phyloP scores from a whole-genome alignment of 1,284 basidiomycete species.

The Trichosporon ovoides region DNA sequence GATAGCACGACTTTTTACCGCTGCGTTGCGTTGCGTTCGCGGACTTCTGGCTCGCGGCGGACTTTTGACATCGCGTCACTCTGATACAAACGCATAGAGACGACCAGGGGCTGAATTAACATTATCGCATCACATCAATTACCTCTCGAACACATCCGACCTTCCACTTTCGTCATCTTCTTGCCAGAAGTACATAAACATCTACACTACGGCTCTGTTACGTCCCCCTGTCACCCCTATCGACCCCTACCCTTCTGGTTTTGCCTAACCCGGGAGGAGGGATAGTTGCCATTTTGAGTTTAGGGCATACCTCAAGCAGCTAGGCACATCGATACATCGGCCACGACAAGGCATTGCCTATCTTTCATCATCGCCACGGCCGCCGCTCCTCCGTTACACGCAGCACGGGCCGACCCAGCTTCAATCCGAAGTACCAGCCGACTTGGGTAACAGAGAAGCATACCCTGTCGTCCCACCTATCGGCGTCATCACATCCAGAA shows the following conservation, averaged over 20 bases:
- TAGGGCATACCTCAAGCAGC: constrained; percentile 4
- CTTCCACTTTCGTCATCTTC: constrained; percentile 1
- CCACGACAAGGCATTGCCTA: neutral
- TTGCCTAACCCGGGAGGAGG: constrained; percentile 4
- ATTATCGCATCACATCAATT: neutral
- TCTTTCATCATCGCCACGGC: neutral
- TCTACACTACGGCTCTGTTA: neutral
- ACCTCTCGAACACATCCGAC: neutral
- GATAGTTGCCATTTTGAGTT: constrained; percentile 6
- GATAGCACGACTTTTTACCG: too few relatives aligned
- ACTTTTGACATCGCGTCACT: neutral
- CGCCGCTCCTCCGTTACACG: constrained; percentile 1
- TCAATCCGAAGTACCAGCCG: too few relatives aligned
- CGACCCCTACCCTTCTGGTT: neutral
- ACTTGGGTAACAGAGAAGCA: neutral
- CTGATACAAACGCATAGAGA: neutral
- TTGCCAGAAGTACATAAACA: neutral
- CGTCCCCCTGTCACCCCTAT: constrained; percentile 1
- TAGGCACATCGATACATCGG: constrained; percentile 1
- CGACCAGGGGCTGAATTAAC: too few relatives aligned
- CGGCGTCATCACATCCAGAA: neutral
- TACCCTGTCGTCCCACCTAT: neutral
- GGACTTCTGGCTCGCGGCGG: neutral
- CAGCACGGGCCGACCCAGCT: neutral
- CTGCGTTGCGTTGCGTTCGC: too few relatives aligned